Conservation (phyloP, 2,329 filamentous ascomycete species). For the Alternaria angustiovoidea region DNA sequence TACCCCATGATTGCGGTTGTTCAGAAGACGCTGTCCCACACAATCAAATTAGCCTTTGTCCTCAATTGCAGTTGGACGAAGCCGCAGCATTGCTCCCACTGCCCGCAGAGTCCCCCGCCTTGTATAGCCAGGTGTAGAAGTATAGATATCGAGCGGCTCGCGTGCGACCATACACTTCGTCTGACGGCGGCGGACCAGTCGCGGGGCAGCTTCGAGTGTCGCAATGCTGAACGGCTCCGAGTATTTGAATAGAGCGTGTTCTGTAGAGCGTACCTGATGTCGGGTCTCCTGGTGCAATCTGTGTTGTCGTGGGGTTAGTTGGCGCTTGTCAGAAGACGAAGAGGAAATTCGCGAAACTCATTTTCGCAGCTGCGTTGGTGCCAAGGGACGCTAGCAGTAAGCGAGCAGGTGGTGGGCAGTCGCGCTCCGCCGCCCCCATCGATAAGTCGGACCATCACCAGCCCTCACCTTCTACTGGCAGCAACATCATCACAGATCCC, state of each 20-base stretch:
- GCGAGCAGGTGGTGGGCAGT: constrained; percentile 8
- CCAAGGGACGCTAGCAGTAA: constrained; percentile 19
- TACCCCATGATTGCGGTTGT: constrained; percentile 63
- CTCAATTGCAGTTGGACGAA: constrained; percentile 13
- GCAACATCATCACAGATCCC: neutral
- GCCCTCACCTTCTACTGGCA: neutral
- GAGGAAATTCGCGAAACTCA: constrained; percentile 23
- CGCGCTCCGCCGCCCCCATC: neutral
- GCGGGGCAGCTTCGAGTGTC: constrained; percentile 21
- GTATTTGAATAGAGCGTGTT: constrained; percentile 15
- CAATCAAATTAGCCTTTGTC: constrained; percentile 40
- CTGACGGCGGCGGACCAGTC: constrained; percentile 13
- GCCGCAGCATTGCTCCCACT: constrained; percentile 23
- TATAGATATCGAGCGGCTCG: constrained; percentile 29
- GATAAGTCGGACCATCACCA: neutral
- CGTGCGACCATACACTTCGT: constrained; percentile 32
- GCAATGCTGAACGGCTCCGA: constrained; percentile 27
- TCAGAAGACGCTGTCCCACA: constrained; percentile 52
- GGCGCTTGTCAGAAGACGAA: constrained; percentile 35
- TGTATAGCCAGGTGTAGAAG: constrained; percentile 18
- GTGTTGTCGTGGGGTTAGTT: constrained; percentile 46
- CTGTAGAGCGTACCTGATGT: constrained; percentile 42
- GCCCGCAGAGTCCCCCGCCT: constrained; percentile 4
- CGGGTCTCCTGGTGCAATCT: constrained; percentile 49
- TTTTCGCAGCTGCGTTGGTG: constrained; percentile 20